A percentile compares a stretch with the other conserved stretches of the same genome.
Evolutionary conservation across 2,329 filamentous ascomycete species (phyloP).

Genomic region (Fusarium continuum): DNA sequence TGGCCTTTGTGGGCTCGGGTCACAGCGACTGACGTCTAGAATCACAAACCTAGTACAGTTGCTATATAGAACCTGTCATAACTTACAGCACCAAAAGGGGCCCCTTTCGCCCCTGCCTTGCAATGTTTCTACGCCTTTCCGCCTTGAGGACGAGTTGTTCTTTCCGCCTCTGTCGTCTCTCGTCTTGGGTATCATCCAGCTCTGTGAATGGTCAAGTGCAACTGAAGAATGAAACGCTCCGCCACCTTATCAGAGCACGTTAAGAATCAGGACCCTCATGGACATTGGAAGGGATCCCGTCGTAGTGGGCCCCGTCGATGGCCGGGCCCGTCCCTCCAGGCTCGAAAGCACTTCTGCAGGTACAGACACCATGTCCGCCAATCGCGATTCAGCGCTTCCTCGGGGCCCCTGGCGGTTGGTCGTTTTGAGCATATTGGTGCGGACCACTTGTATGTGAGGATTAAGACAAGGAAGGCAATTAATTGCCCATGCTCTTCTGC

Average conservation of each 20-base stretch:
- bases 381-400: conserved; percentile 28
- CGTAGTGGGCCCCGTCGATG: conserved; percentile 8
- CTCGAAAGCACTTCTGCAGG: conserved; percentile 39
- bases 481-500: too few relatives aligned
- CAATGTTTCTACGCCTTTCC: conserved; percentile 19
- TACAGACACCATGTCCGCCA: conserved; percentile 34
- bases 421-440: conserved; percentile 5
- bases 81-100: conserved; percentile 12
- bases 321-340: conserved; percentile 7
- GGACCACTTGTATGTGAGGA: conserved; percentile 8
- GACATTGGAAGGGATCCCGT: conserved; percentile 13
- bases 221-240: conserved; percentile 41
- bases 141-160: conserved; percentile 5
- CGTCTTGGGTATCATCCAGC: conserved; percentile 27
- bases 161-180: conserved; percentile 16
- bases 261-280: conserved; percentile 30
- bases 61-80: conserved; percentile 5
- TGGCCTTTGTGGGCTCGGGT: conserved; percentile 7
- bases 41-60: background rate
- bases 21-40: background rate
- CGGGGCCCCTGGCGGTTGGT: background rate
- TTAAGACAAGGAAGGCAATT: background rate
- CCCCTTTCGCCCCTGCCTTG: conserved; percentile 1
- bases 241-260: conserved; percentile 39
- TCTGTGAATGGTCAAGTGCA: conserved; percentile 31